Conservation (phyloP, 495 filamentous ascomycete species). For the Podospora sp. region DNA sequence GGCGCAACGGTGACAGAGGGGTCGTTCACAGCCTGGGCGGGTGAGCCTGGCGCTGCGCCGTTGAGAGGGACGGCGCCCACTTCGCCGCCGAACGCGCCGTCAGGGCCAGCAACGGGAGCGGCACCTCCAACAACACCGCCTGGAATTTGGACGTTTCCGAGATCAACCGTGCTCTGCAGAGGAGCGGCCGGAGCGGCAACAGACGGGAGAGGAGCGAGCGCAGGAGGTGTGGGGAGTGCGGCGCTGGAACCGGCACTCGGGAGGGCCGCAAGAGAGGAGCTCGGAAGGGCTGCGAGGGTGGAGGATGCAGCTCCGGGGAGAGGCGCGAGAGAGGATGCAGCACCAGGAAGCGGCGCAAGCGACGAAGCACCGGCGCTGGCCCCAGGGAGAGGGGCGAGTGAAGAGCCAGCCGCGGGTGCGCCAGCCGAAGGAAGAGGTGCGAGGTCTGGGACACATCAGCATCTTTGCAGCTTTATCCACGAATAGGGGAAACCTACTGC, state of each 20-base stretch:
- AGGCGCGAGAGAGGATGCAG: not conserved
- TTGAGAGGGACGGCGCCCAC: constrained; percentile 27
- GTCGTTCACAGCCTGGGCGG: constrained; percentile 27
- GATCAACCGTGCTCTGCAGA: constrained; percentile 18
- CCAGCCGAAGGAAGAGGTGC: not conserved
- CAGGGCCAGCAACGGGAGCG: not conserved
- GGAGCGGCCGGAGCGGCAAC: not conserved
- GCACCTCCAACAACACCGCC: constrained; percentile 1
- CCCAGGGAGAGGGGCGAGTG: not conserved
- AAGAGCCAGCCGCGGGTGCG: not conserved
- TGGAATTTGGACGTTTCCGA: constrained; percentile 11
- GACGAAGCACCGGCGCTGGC: not conserved
- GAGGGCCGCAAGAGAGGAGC: not conserved
- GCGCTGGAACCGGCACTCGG: not conserved
- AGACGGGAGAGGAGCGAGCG: not conserved
- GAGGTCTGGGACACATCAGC: not conserved
- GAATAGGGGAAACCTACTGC: not conserved
- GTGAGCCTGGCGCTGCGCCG: constrained; percentile 14
- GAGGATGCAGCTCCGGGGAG: not conserved
- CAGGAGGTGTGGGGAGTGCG: not conserved
- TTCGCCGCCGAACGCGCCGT: constrained; percentile 32
- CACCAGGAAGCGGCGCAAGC: not conserved
- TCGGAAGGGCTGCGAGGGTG: not conserved
- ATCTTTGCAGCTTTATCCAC: not conserved
- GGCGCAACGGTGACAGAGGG: constrained; percentile 23